Evolutionary conservation across 352 stramenopile genomes (phyloP).

Genomic region (Pythium aquatile): DNA sequence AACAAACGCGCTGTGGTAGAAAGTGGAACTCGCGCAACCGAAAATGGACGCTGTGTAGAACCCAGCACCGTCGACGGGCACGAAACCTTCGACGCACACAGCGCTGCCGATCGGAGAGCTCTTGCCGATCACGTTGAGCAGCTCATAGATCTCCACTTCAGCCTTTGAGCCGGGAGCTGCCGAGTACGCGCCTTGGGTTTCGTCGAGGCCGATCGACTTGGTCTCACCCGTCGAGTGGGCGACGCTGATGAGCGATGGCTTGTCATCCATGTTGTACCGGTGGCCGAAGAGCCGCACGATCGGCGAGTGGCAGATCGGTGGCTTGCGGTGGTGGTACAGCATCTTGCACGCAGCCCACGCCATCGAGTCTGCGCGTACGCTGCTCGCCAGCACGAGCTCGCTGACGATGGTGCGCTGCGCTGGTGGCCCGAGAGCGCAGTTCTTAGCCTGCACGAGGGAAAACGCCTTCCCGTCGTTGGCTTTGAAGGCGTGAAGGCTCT

Average conservation of each 20-base stretch:
- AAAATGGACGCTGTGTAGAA: conserved; percentile 25
- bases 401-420: neutral
- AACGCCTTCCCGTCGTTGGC: conserved; percentile 1
- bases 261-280: conserved; percentile 30
- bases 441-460: conserved; percentile 16
- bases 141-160: conserved; percentile 28
- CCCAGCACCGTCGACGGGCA: neutral
- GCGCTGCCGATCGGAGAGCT: conserved; percentile 19
- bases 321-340: conserved; percentile 31
- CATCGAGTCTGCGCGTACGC: conserved; percentile 25
- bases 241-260: conserved; percentile 16
- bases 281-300: conserved; percentile 26
- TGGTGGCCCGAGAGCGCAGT: conserved; percentile 21
- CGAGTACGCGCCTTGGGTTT: conserved; percentile 13
- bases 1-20: conserved; percentile 27
- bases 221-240: neutral
- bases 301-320: conserved; percentile 27
- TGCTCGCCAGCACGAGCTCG: conserved; percentile 19
- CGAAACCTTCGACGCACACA: conserved; percentile 28
- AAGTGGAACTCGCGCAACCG: conserved; percentile 24
- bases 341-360: conserved; percentile 29
- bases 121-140: conserved; percentile 28
- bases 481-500: conserved; percentile 18
- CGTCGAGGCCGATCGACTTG: neutral
- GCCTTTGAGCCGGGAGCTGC: conserved; percentile 17